Percentiles rank a stretch among this genome's conserved stretches.
Conservation (phyloP, 108 stramenopile species). For the Aurantiochytrium sp. region DNA sequence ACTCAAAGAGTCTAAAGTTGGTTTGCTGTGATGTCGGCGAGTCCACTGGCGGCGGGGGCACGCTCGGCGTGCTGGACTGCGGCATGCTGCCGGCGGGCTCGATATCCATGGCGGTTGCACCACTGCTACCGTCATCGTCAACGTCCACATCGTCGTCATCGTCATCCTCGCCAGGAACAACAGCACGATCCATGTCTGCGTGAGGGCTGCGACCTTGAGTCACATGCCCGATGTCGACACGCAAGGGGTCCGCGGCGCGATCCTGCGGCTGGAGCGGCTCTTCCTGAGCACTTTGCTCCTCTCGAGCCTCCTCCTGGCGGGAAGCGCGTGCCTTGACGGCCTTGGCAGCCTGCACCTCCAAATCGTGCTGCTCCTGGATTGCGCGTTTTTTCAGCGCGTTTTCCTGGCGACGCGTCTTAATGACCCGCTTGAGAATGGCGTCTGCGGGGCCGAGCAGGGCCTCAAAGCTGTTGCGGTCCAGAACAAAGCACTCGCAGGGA, state of each 20-base stretch:
- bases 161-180: too few species aligned
- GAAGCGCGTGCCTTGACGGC: too few species aligned
- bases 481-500: neutral
- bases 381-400: neutral
- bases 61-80: neutral
- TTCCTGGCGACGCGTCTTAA: neutral
- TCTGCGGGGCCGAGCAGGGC: neutral
- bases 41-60: neutral
- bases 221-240: too few species aligned
- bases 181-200: too few species aligned
- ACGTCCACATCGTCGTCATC: too few species aligned
- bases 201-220: too few species aligned
- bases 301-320: too few species aligned
- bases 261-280: too few species aligned
- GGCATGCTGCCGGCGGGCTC: neutral
- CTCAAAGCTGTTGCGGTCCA: conserved; percentile 2
- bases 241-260: too few species aligned
- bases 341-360: neutral
- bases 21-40: neutral
- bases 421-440: neutral
- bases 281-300: too few species aligned
- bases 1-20: neutral
- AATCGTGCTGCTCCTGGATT: neutral
- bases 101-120: neutral
- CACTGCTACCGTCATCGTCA: neutral